Percentiles rank a stretch among this genome's conserved stretches.
phyloP scores from a whole-genome alignment of 768 basidiomycete genomes.

The Boletus insuetus region DNA sequence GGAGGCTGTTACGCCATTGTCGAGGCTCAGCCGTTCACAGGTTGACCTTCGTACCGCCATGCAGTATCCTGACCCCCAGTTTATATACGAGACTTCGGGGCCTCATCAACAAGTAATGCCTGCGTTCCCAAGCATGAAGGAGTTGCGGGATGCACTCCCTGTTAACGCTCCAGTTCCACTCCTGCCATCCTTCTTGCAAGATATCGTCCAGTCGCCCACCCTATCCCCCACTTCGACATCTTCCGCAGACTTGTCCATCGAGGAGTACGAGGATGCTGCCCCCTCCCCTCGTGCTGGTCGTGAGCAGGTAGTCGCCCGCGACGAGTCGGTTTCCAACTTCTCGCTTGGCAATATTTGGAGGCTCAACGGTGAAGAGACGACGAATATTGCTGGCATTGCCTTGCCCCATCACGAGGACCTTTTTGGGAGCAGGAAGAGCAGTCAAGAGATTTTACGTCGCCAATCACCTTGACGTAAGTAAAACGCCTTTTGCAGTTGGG shows the following conservation, averaged over 20 bases:
- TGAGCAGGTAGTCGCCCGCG: conserved; percentile 25
- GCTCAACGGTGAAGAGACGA: conserved; percentile 69
- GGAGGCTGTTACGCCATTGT: conserved; percentile 36
- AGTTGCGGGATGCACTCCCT: conserved; percentile 21
- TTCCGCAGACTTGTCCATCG: conserved; percentile 63
- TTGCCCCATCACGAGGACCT: conserved; percentile 42
- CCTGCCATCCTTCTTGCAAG: conserved; percentile 76
- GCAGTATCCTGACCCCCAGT: conserved; percentile 44
- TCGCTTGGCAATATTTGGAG: conserved; percentile 62
- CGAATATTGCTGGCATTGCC: conserved; percentile 49
- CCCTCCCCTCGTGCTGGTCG: conserved; percentile 29
- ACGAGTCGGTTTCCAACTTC: conserved; percentile 29
- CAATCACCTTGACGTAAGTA: conserved; percentile 25
- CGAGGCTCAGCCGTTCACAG: conserved; percentile 47
- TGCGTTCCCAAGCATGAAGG: conserved; percentile 33
- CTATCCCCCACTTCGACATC: conserved; percentile 63
- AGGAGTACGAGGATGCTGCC: conserved; percentile 46
- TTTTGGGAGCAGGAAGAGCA: conserved; percentile 39
- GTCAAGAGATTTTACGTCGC: conserved; percentile 36
- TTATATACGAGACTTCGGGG: conserved; percentile 71
- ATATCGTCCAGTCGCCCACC: conserved; percentile 68
- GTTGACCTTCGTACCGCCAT: conserved; percentile 39
- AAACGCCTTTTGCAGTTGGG: background rate
- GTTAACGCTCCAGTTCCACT: conserved; percentile 45
- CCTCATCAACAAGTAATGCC: conserved; percentile 40